phyloP scores from a whole-genome alignment of 1,284 basidiomycete species.

The Ustilago vetiveriae region DNA sequence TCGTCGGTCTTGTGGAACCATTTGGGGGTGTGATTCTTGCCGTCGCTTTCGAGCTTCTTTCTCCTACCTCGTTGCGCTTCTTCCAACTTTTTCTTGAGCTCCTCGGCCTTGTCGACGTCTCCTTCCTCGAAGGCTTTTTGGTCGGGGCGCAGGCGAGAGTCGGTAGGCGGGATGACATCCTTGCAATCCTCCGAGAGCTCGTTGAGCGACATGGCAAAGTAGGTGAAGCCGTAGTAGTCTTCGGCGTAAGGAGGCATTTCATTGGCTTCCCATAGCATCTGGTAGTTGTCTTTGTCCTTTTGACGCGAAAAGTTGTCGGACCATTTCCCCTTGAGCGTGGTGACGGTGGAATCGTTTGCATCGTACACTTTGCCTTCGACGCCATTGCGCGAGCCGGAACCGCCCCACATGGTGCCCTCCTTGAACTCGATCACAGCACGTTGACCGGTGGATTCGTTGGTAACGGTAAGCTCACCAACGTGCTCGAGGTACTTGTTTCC shows the following conservation, averaged over 20 bases:
- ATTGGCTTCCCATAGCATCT: slow-evolving; percentile 62
- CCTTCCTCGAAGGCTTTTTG: slow-evolving; percentile 87
- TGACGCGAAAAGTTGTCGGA: slow-evolving; percentile 54
- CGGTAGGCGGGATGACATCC: slow-evolving; percentile 79
- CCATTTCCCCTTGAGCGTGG: slow-evolving; percentile 61
- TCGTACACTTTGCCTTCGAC: slow-evolving; percentile 61
- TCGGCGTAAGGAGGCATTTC: slow-evolving; percentile 60
- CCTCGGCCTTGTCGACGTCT: slow-evolving; percentile 78
- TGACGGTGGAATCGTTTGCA: slow-evolving; percentile 50
- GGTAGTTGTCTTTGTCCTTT: slow-evolving; percentile 60
- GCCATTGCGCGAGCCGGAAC: slow-evolving; percentile 51
- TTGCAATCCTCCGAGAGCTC: slow-evolving; percentile 71
- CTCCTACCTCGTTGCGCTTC: slow-evolving; percentile 69
- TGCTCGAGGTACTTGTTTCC: slow-evolving; percentile 67
- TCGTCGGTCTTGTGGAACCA: slow-evolving; percentile 61
- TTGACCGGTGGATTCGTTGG: slow-evolving; percentile 56
- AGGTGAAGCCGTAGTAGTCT: slow-evolving; percentile 66
- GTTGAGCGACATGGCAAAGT: slow-evolving; percentile 66
- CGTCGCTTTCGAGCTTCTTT: slow-evolving; percentile 67
- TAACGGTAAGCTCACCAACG: slow-evolving; percentile 63
- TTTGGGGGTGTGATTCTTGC: slow-evolving; percentile 35
- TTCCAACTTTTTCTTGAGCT: slow-evolving; percentile 79
- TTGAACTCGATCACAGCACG: slow-evolving; percentile 62
- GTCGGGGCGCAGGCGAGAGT: slow-evolving; percentile 85
- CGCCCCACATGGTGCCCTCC: slow-evolving; percentile 64